Evolutionary conservation across 495 filamentous ascomycete species (phyloP), one percentile per base, ranked within the genome.

Genomic region (Clavariopsis aquatica): DNA sequence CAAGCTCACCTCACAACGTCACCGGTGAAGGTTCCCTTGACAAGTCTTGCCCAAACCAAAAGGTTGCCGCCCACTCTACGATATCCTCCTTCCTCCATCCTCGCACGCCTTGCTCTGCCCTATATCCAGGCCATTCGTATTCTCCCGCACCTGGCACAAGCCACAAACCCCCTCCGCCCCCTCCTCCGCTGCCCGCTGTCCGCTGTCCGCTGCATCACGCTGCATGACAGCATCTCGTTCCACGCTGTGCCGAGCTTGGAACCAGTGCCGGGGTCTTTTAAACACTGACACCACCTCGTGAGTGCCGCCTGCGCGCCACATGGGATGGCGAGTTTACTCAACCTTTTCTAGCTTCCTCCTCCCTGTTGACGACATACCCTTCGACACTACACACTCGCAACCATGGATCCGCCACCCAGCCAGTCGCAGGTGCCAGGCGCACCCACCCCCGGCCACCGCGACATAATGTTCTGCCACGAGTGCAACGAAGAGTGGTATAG

Each of bases 401-500:
- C 19, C 52, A 67, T 65, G 60, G 61, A 64, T 57, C 65, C n/a
- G 19, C 38, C 60, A 12, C 31, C 20, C 2, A 22, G 15, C 38
- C 64, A 60, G 38, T 36, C 45, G 49, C 51, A 69, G 31, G 31
- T 55, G 28, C 26, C 61, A 13, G 43, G 28, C 17, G 20, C 51
- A 58, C 43, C 17, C n/a, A 52, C 27, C 22, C 34, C 66, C 17
- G 54, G 49, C 51, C 45, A 47, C 26, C 68, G 68, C 51, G 68
- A 70, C 29, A 67, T 91, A 22, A 85, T 96, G 49, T 90, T 81
- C 70, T 98, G 94, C 74, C 91, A 97, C 74, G 69, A 76, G 34
- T 98, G 94, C 79, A 69, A 81, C 38, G 79, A 87, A 49, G 88
- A 96, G 69, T 97, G 90, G 91, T 87, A 84, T 62, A 79, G 83